Evolutionary conservation across 164 flowering plant species (phyloP).

Genomic region (Vitis amurensis): DNA sequence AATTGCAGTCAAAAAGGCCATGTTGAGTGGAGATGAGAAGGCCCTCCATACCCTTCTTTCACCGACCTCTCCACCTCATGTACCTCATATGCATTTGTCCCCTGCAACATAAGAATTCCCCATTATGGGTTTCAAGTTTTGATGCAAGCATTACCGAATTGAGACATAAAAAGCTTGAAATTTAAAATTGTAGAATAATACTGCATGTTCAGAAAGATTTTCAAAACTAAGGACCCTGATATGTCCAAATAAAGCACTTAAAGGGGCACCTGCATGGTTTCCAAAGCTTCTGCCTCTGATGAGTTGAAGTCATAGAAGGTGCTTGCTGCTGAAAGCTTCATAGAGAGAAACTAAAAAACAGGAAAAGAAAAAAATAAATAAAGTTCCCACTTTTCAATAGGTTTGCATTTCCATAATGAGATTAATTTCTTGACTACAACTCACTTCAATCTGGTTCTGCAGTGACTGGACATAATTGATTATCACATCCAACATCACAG

Average conservation of each 20-base stretch:
- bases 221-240: no score
- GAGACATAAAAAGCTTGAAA: no score
- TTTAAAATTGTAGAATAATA: no score
- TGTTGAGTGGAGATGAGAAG: slow-evolving; percentile 32
- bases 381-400: neutral
- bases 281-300: neutral
- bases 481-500: slow-evolving; percentile 40
- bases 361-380: neutral
- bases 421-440: neutral
- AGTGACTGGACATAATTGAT: slow-evolving; percentile 41
- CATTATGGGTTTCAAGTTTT: no score
- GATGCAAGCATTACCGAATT: no score
- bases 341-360: slow-evolving; percentile 26
- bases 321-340: slow-evolving; percentile 27
- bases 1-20: slow-evolving; percentile 34
- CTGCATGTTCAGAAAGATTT: no score
- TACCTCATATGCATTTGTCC: slow-evolving; percentile 42
- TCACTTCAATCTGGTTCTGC: slow-evolving; percentile 44
- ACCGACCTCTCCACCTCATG: slow-evolving; percentile 40
- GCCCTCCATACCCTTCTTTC: slow-evolving; percentile 55
- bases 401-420: no score
- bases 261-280: no score
- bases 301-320: slow-evolving; percentile 7
- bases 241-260: no score
- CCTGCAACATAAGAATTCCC: slow-evolving; percentile 33